phyloP scores from a whole-genome alignment of 1,284 basidiomycete genomes.

The Ustilago vetiveriae region DNA sequence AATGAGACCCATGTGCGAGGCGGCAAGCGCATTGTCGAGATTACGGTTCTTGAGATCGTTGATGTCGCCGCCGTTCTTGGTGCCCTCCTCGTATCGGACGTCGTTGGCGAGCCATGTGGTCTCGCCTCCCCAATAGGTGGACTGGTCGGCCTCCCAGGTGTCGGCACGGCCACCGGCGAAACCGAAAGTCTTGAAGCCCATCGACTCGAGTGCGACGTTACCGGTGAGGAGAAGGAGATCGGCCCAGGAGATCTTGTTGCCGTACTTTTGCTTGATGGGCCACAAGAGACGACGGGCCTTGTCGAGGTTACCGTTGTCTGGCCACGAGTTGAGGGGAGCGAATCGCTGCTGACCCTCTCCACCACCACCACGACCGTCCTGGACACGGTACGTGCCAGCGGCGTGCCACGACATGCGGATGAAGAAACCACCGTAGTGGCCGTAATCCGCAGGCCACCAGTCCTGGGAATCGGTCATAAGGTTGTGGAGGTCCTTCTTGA shows the following conservation, averaged over 20 bases:
- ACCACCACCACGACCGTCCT: constrained; percentile 42
- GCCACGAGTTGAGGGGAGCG: constrained; percentile 46
- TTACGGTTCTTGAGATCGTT: constrained; percentile 42
- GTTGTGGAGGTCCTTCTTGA: constrained; percentile 36
- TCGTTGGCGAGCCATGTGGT: constrained; percentile 46
- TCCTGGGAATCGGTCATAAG: constrained; percentile 45
- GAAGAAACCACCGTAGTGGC: constrained; percentile 46
- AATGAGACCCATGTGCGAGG: constrained; percentile 46
- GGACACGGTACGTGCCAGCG: constrained; percentile 45
- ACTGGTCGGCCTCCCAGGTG: constrained; percentile 47
- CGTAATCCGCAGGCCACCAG: constrained; percentile 44
- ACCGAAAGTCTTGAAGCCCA: constrained; percentile 48
- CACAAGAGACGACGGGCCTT: constrained; percentile 45
- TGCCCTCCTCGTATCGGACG: constrained; percentile 36
- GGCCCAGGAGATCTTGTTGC: constrained; percentile 45
- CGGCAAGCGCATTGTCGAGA: constrained; percentile 24
- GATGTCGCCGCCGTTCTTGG: constrained; percentile 25
- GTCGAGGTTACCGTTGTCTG: constrained; percentile 44
- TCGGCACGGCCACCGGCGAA: constrained; percentile 40
- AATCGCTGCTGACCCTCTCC: constrained; percentile 44
- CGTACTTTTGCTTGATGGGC: constrained; percentile 49
- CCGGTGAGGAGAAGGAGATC: constrained; percentile 32
- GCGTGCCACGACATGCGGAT: constrained; percentile 42
- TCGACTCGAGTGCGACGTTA: constrained; percentile 45
- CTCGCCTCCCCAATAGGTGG: constrained; percentile 47